Evolutionary conservation across 345 rosid species (phyloP).

Genomic region (Salix udensis): DNA sequence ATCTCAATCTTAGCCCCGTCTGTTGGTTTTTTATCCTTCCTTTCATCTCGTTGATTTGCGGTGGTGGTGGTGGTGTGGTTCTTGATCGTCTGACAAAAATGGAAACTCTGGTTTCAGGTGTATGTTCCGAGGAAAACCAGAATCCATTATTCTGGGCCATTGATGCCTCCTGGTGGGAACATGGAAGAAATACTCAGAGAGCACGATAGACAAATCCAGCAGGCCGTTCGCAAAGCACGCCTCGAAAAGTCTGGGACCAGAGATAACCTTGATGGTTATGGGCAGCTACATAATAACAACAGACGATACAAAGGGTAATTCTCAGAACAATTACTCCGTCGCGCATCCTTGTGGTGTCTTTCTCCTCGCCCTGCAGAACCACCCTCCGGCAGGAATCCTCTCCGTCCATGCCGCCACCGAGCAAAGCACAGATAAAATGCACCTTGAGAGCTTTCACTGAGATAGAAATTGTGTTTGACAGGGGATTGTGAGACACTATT

Average conservation of each 20-base stretch:
- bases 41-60: background rate
- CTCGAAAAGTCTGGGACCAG: conserved; percentile 51
- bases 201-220: conserved; percentile 89
- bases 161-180: conserved; percentile 86
- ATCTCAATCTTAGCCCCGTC: background rate
- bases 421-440: background rate
- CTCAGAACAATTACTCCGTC: background rate
- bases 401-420: background rate
- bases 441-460: background rate
- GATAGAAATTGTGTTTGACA: background rate
- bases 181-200: conserved; percentile 81
- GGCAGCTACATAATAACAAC: conserved; percentile 20
- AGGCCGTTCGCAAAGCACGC: conserved; percentile 79
- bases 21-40: background rate
- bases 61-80: background rate
- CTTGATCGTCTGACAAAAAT: background rate
- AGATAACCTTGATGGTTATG: conserved; percentile 29
- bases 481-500: background rate
- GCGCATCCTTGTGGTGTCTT: background rate
- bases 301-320: conserved; percentile 17
- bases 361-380: conserved; percentile 5
- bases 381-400: background rate
- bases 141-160: conserved; percentile 83
- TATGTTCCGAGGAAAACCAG: conserved; percentile 61
- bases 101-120: conserved; percentile 36